Evolutionary conservation across 169 alveolate species (phyloP).

Genomic region (Plasmodium vinckei): DNA sequence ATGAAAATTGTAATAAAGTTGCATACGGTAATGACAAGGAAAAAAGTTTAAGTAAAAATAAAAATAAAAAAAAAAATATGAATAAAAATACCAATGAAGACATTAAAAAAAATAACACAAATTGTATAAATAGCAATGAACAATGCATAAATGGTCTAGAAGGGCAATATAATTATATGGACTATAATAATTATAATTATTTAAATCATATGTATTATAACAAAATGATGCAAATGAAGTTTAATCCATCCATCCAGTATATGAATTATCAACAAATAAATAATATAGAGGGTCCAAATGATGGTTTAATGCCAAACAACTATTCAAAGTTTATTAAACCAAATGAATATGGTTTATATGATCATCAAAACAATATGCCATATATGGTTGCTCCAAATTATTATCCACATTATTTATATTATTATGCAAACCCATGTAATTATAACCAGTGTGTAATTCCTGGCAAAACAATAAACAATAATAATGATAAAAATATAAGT

Average conservation of each 20-base stretch:
- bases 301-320: slow-evolving; percentile 14
- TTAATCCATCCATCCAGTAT: slow-evolving; percentile 34
- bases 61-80: background rate
- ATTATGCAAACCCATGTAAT: slow-evolving; percentile 35
- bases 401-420: slow-evolving; percentile 52
- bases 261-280: slow-evolving; percentile 52
- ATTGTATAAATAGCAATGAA: slow-evolving; percentile 19
- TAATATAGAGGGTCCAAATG: slow-evolving; percentile 23
- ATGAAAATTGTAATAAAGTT: background rate
- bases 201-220: slow-evolving; percentile 21
- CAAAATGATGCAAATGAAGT: slow-evolving; percentile 58
- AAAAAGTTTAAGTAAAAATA: background rate
- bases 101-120: slow-evolving; percentile 1
- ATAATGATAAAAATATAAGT: slow-evolving; percentile 1
- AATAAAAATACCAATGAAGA: background rate
- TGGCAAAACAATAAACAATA: slow-evolving; percentile 20
- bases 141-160: background rate
- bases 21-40: background rate
- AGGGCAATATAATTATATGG: slow-evolving; percentile 23
- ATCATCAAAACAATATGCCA: slow-evolving; percentile 57
- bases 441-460: slow-evolving; percentile 14
- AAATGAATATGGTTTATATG: slow-evolving; percentile 43
- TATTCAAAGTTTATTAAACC: slow-evolving; percentile 34
- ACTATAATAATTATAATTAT: slow-evolving; percentile 19
- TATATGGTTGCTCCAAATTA: slow-evolving; percentile 52